A percentile compares a stretch with the other conserved stretches of the same genome.
Evolutionary conservation across 1,139 yeast species (phyloP).

Genomic region (Magnusiomyces paraingens): DNA sequence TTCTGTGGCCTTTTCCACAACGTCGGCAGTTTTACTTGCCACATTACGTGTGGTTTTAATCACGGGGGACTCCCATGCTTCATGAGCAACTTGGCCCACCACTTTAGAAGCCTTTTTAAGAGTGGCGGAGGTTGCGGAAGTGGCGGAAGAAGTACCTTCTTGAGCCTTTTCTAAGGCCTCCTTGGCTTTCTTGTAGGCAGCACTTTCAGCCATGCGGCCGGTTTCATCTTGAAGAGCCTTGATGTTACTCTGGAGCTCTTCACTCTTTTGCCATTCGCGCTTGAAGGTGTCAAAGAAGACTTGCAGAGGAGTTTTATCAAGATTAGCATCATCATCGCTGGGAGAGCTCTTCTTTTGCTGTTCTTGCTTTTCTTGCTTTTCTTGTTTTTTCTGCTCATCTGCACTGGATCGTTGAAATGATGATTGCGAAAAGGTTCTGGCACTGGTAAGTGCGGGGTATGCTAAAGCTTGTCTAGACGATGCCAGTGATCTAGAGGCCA

Average conservation of each 20-base stretch:
- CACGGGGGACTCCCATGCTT: conserved; percentile 96
- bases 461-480: not conserved
- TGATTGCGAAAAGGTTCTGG: not conserved
- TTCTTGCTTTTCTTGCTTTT: conserved; percentile 10
- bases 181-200: conserved; percentile 86
- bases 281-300: conserved; percentile 91
- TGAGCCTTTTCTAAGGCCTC: conserved; percentile 81
- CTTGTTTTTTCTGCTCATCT: not conserved
- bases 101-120: conserved; percentile 89
- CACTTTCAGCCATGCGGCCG: conserved; percentile 89
- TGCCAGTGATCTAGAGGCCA: not conserved
- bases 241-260: conserved; percentile 84
- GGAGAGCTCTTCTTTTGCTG: conserved; percentile 13
- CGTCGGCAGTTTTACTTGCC: conserved; percentile 72
- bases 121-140: conserved; percentile 75
- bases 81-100: conserved; percentile 80
- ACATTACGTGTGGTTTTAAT: conserved; percentile 83
- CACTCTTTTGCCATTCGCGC: conserved; percentile 83
- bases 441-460: not conserved
- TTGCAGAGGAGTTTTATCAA: conserved; percentile 69
- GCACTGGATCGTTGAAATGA: not conserved
- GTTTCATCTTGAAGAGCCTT: conserved; percentile 96
- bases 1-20: conserved; percentile 73
- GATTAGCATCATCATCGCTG: conserved; percentile 13
- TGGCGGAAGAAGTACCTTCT: conserved; percentile 31